These are phyloP conservation scores for Saturnispora hagleri DNA, from an alignment of 805 yeast species.

Conservation along the genomic window DNA sequence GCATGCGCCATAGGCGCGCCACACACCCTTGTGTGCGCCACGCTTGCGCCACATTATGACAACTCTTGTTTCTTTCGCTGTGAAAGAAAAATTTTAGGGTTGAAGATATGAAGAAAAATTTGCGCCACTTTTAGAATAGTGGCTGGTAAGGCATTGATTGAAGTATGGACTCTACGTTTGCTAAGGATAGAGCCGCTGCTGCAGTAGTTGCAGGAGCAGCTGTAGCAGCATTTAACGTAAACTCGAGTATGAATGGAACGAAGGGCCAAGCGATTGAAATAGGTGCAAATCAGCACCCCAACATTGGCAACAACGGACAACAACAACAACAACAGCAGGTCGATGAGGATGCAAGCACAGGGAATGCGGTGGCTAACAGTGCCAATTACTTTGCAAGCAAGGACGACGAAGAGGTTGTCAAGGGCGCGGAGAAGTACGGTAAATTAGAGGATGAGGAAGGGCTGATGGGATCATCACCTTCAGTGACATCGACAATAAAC, in stretches of 20 bases:
- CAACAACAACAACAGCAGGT: background rate
- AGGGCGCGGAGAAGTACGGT: background rate
- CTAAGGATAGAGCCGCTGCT: slow-evolving; percentile 5
- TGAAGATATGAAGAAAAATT: background rate
- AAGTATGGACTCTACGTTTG: background rate
- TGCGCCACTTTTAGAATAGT: slow-evolving; percentile 5
- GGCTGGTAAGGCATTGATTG: slow-evolving; percentile 4
- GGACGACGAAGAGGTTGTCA: background rate
- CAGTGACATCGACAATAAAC: background rate
- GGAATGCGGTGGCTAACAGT: background rate
- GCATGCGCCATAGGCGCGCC: background rate
- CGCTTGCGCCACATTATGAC: background rate
- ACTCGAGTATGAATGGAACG: background rate
- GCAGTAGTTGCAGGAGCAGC: slow-evolving; percentile 10
- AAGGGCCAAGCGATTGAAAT: background rate
- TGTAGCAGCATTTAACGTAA: slow-evolving; percentile 4
- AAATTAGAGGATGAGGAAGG: background rate
- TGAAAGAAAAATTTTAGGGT: background rate
- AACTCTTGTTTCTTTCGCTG: background rate
- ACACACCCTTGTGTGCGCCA: background rate
- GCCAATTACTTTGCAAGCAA: background rate
- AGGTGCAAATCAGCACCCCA: background rate
- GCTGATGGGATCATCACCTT: background rate
- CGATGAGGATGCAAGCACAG: slow-evolving; percentile 1
- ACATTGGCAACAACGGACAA: background rate